Evolutionary conservation across 352 stramenopile species (phyloP), one percentile per base, ranked within the genome.

Genomic region (Pythium pectinolyticum): DNA sequence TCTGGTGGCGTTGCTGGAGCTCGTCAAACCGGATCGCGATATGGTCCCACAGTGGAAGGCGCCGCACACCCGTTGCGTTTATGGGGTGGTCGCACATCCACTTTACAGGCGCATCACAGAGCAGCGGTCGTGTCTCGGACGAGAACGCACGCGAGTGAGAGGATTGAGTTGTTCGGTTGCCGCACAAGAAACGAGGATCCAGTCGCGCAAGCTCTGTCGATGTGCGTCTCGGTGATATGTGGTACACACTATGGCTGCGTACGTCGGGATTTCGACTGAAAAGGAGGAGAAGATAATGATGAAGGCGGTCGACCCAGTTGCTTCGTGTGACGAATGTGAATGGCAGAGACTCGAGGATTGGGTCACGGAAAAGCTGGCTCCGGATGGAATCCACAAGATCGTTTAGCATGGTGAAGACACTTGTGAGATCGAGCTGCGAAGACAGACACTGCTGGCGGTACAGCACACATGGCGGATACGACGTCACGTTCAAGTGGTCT

Each of bases 321-420:
- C 61, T 71, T 34, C 47, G 28, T 4, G 69, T 70, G 6, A 40
- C 46, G 47, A 69, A 72, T 17, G 30, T 20, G 60, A 32, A 25
- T 6, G 45, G 24, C 2, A 7, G 37, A 8, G 19, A n/a, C 22
- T 45, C 7, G 22, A 50, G 9, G 17, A 7, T 9, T 40, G 14
- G 11, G 3, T 7, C 20, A 30, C 8, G 25, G 39, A 51, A 52
- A 25, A 48, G 63, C 32, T 47, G 56, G 17, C 5, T 8, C 39
- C 61, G 57, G 27, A 68, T 24, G 12, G 32, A 12, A 1, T 56
- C 46, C 8, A 66, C 61, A 4, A 86, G 66, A 1, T 47, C 66
- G 27, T 88, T 72, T 0, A 86, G 57, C 61, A 85, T 75, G 0
- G 8, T 61, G 34, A 80, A 88, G 0, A 71, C 61, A 0, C 58